Evolutionary conservation across 1,284 basidiomycete species (phyloP).

Genomic region (Sanguinoderma infundibulare): DNA sequence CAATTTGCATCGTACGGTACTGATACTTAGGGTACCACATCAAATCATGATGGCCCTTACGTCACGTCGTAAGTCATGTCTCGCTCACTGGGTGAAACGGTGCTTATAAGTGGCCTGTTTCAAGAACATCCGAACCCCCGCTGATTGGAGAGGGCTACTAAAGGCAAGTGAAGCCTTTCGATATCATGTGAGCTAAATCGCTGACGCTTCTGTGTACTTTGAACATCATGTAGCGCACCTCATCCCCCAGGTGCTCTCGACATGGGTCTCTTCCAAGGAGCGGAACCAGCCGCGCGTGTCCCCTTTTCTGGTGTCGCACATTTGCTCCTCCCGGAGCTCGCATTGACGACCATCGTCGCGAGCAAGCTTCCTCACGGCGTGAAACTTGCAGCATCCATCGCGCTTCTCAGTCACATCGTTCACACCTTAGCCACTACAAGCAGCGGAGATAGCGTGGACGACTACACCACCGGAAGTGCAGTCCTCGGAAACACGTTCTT

Average conservation of each 20-base stretch:
- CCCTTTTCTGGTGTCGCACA: constrained; percentile 2
- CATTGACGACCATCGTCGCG: constrained; percentile 9
- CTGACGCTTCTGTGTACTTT: no score
- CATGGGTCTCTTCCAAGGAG: background rate
- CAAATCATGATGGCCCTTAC: no score
- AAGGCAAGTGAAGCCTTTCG: no score
- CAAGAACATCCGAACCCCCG: no score
- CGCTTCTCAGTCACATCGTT: background rate
- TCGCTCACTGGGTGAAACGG: no score
- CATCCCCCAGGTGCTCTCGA: background rate
- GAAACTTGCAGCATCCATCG: constrained; percentile 1
- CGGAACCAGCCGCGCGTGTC: background rate
- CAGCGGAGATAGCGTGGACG: constrained; percentile 3
- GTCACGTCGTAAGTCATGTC: no score
- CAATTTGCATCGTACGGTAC: no score
- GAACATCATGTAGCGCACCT: no score
- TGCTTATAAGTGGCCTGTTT: no score
- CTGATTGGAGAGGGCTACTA: no score
- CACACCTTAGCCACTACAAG: constrained; percentile 7
- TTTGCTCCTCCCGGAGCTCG: constrained; percentile 12
- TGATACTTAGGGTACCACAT: no score
- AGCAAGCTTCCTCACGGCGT: background rate
- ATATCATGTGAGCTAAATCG: no score
- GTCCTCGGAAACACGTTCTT: constrained; percentile 13
- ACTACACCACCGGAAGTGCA: constrained; percentile 16